These are phyloP conservation scores for Arthroderma sp. DNA, from an alignment of 2,329 filamentous ascomycete species.

Conservation along the genomic window DNA sequence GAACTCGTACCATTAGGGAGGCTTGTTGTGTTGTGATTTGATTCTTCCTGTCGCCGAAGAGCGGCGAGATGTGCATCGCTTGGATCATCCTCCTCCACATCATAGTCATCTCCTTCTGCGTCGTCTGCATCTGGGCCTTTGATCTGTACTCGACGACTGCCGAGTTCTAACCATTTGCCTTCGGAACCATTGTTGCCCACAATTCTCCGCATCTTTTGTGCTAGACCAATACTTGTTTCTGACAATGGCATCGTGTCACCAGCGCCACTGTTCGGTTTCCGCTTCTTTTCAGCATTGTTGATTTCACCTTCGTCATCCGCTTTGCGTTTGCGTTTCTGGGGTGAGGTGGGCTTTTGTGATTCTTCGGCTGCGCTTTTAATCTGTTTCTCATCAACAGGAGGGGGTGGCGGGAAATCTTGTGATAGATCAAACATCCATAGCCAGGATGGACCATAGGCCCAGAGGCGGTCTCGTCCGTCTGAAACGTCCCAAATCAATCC, in stretches of 20 bases:
- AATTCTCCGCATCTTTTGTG: slow-evolving; percentile 37
- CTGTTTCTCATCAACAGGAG: slow-evolving; percentile 15
- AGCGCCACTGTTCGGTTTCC: slow-evolving; percentile 40
- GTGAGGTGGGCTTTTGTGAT: not conserved
- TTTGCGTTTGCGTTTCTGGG: slow-evolving; percentile 31
- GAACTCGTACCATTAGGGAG: not conserved
- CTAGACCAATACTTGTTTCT: slow-evolving; percentile 31
- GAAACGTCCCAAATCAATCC: slow-evolving; percentile 70
- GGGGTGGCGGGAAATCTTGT: slow-evolving; percentile 46
- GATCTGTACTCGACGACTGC: slow-evolving; percentile 12
- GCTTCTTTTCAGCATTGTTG: slow-evolving; percentile 26
- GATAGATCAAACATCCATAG: slow-evolving; percentile 84
- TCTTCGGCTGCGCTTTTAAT: slow-evolving; percentile 7
- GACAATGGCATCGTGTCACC: slow-evolving; percentile 38
- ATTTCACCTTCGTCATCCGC: slow-evolving; percentile 12
- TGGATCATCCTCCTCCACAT: slow-evolving; percentile 9
- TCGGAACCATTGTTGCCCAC: slow-evolving; percentile 25
- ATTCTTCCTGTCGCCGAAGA: slow-evolving; percentile 1
- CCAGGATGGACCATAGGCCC: slow-evolving; percentile 78
- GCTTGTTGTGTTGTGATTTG: not conserved
- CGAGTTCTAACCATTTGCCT: slow-evolving; percentile 22
- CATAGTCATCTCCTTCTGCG: slow-evolving; percentile 1
- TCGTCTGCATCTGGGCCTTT: slow-evolving; percentile 11
- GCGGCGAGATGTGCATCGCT: slow-evolving; percentile 8
- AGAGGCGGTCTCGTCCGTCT: slow-evolving; percentile 48